Base-by-base conservation (phyloP, 208 protist species). In the Wallacemonas rigidus region DNA sequence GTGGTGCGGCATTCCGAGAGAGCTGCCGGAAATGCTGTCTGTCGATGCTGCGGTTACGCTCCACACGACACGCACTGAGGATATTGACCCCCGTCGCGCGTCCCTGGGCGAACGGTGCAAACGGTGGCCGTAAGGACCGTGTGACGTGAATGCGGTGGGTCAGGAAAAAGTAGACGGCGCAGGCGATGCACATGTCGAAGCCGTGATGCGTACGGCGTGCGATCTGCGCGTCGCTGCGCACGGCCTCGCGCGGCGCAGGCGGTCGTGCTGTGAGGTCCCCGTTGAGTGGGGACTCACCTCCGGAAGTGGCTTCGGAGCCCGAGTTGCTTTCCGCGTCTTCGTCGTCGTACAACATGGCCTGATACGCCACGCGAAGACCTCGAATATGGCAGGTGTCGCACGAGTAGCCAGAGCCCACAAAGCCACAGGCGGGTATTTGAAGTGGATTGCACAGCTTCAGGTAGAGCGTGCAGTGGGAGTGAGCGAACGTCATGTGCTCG, bases 111-210 rank as follows among this genome's bases (percentile, higher is more conserved):
- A 84, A 84, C 7, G 69, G 51, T 39, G 44, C 4, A 50, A 77
- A 74, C 35, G 77, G 79, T 1, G 74, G 38, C 1, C 35, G 69
- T 40, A 87, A 26, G 2, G 76, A 75, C 0, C 44, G 53, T 1
- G 71, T 51, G 9, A 89, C 57, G 36, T 69, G 9, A 12, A 75
- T 57, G 2, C 48, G 72, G 41, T 84, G 80, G 35, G 64, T 51
- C 1, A 58, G 53, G 51, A 82, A 89, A 36, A 93, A 93, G 63
- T 73, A 85, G 4, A 85, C 71, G 14, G 83, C 88, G 69, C 85
- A 93, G n/a, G 72, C 79, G 39, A 87, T 67, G 68, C 88, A 93
- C 63, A 90, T 78, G 68, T 93, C 85, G 44, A 89, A 93, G 54
- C 85, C 88, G 41, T 80, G 78, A 43, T 36, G 79, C 45, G 67